Base-by-base conservation (phyloP, 1,284 basidiomycete species). In the Fomitopsis palustris region DNA sequence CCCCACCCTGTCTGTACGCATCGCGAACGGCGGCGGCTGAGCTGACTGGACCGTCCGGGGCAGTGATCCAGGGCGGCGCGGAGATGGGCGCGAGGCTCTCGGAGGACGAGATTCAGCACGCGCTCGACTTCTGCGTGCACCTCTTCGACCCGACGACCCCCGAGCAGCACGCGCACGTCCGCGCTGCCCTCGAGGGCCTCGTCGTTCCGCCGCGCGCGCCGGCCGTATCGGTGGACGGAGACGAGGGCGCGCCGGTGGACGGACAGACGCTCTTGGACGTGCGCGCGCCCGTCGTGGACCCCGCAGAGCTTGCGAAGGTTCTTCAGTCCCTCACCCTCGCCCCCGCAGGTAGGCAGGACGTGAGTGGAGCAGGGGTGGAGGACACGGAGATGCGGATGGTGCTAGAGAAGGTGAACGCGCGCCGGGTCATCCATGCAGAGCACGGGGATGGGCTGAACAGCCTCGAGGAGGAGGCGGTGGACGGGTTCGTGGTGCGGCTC, bases 1-100 rank as follows among this genome's bases (percentile, higher is more conserved):
- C n/a, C n/a, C n/a, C n/a, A n/a, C n/a, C n/a, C n/a, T n/a, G n/a
- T n/a, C n/a, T n/a, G n/a, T n/a, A n/a, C n/a, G n/a, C n/a, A n/a
- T n/a, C n/a, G n/a, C n/a, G n/a, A n/a, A n/a, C n/a, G n/a, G n/a
- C n/a, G n/a, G 37, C 43, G 55, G 38, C 47, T 57, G 17, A 25
- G 42, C 4, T 39, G 45, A 49, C 19, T 52, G 49, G 45, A 8
- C 25, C n/a, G 10, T 39, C 31, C 10, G 35, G 45, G 4, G 2
- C 61, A 90, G 88, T 91, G 27, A 90, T 91, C 38, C 89, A 90
- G 72, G 88, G 88, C 8, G 85, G 84, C 45, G 84, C 84, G 1
- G 89, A 90, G 63, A 83, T 90, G 79, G 89, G 89, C 14, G 75
- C 77, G 33, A 79, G 79, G 17, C 77, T 91, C 29, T 87, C 86